Base-by-base conservation (phyloP, 345 rosid species). In the Kandelia obovata region DNA sequence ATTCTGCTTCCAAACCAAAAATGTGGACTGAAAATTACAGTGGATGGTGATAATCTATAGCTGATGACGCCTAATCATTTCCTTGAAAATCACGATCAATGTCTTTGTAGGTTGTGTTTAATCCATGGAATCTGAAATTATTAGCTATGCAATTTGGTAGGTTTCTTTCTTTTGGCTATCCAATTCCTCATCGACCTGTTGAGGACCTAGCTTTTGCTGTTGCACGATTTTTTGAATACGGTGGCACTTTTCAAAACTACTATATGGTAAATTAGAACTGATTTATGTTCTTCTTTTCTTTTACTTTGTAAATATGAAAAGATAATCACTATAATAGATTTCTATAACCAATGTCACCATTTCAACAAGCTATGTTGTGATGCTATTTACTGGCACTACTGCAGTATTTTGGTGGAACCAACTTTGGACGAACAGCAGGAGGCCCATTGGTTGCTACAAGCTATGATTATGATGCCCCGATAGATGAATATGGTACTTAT, bases 321-420 rank as follows among this genome's bases (percentile, higher is more conserved):
- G 1, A 0, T 27, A 16, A 23, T 17, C 21, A 43, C 25, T 20
- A 0, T 19, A 5, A 8, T 7, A 37, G 23, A 57, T 56, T 58
- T 73, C 49, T 58, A 34, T 17, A 31, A 61, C n/a, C 43, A 34
- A 31, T 17, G 5, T 62, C 47, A 39, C 47, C 47, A 39, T 10
- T 2, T 39, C 47, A 39, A 11, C 47, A 10, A 61, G 32, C 61
- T 16, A 31, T 60, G 51, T 23, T 31, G 7, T 25, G 7, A 11
- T 64, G 58, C 68, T 61, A 73, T 67, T 64, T 51, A 31, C 55
- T 57, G 73, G 47, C 47, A 39, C 9, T 11, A 0, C 4, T 39
- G 77, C 78, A 87, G 89, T 87, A 85, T 75, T 87, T 87, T 65
- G 92, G 92, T 10, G 92, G 89, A 72, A 87, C 86, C 73, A 87